phyloP scores from a whole-genome alignment of 2,329 filamentous ascomycete genomes.

The Lachnellula arida region DNA sequence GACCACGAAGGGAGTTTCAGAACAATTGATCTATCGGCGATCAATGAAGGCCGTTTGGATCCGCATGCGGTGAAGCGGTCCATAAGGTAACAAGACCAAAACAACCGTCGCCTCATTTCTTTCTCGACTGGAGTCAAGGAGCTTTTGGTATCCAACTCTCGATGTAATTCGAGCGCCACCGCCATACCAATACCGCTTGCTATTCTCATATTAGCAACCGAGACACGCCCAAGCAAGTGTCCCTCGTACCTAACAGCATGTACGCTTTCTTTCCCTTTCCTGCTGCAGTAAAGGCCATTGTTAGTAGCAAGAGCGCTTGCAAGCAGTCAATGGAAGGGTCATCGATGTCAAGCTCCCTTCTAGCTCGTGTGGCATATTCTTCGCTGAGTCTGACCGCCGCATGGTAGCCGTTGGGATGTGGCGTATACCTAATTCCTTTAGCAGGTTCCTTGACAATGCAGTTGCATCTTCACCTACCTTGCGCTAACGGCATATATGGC shows the following conservation, averaged over 20 bases:
- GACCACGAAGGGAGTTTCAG: conserved; percentile 73
- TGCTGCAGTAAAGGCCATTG: conserved; percentile 69
- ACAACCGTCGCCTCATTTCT: conserved; percentile 73
- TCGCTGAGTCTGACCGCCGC: conserved; percentile 64
- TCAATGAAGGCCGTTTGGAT: conserved; percentile 75
- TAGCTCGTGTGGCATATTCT: conserved; percentile 66
- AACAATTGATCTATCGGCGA: conserved; percentile 71
- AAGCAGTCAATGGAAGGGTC: conserved; percentile 75
- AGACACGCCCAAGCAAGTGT: not conserved
- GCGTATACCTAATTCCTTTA: conserved; percentile 55
- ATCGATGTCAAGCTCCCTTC: conserved; percentile 69
- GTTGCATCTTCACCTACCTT: conserved; percentile 42
- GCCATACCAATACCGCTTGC: conserved; percentile 77
- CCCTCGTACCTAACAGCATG: conserved; percentile 68
- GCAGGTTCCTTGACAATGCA: not conserved
- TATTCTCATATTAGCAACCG: conserved; percentile 38
- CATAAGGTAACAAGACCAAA: conserved; percentile 85
- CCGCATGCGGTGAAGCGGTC: conserved; percentile 80
- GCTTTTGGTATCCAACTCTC: conserved; percentile 62
- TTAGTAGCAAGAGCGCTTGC: conserved; percentile 70
- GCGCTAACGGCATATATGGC: conserved; percentile 59
- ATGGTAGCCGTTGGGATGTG: conserved; percentile 62
- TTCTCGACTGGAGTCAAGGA: conserved; percentile 63
- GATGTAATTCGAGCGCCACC: conserved; percentile 74
- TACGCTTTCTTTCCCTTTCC: conserved; percentile 82